Evolutionary conservation across 768 basidiomycete species (phyloP).

Genomic region (Termitomyces sp.): DNA sequence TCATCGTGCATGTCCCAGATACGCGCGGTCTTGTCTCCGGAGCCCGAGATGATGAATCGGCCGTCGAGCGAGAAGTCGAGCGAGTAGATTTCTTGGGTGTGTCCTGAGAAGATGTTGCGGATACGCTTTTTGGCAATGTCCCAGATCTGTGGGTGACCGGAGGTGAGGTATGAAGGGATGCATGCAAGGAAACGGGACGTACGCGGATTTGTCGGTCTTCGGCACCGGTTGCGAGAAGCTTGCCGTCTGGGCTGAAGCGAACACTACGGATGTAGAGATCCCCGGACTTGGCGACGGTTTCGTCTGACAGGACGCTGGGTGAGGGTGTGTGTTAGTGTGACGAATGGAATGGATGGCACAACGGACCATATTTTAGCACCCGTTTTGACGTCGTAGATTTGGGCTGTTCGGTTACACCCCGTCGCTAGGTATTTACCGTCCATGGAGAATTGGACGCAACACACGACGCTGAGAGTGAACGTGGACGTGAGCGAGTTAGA

Average conservation of each 20-base stretch:
- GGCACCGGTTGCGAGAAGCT: constrained; percentile 88
- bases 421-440: constrained; percentile 93
- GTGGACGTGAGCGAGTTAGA: no score
- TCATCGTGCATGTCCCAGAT: constrained; percentile 40
- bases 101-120: constrained; percentile 76
- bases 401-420: constrained; percentile 95
- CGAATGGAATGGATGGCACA: neutral
- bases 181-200: constrained; percentile 21
- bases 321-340: neutral
- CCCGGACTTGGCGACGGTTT: constrained; percentile 44
- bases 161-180: neutral
- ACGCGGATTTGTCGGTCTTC: constrained; percentile 93
- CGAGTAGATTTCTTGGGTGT: constrained; percentile 91
- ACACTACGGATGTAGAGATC: constrained; percentile 55
- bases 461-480: constrained; percentile 39
- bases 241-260: constrained; percentile 89
- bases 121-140: constrained; percentile 79
- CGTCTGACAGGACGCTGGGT: constrained; percentile 23
- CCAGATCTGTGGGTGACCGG: constrained; percentile 61
- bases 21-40: constrained; percentile 56
- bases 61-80: constrained; percentile 88
- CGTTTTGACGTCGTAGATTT: constrained; percentile 90
- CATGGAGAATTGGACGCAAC: constrained; percentile 92
- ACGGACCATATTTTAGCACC: constrained; percentile 79
- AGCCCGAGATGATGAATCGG: constrained; percentile 81